Base-by-base conservation (phyloP, 2,329 filamentous ascomycete genomes). In the Epicoccum sorghinum region DNA sequence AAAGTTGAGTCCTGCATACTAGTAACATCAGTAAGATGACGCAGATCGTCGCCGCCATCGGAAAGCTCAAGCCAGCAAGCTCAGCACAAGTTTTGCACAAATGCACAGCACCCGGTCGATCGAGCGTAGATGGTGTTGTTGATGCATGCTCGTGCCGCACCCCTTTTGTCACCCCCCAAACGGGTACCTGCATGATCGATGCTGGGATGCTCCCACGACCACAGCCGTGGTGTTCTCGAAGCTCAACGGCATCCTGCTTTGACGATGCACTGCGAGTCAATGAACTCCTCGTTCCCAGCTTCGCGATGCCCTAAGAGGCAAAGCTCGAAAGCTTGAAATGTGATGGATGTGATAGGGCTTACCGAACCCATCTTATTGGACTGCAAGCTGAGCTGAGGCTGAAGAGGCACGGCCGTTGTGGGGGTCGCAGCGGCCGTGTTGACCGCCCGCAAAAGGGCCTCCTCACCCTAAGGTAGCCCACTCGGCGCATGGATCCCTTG, bases 131-230 rank as follows among this genome's bases (percentile, higher is more conserved):
- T 27, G 12, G 13, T 45, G 23, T 24, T 12, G 23, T 38, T 22
- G 18, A 14, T 29, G 40, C 40, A 42, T 22, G 48, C 50, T 50
- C 46, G 45, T 54, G 46, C 45, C 41, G 29, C 7, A 32, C 39
- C 24, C 38, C 42, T 24, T 24, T 7, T 12, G 51, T 54, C 33
- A 36, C 46, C 36, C 52, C 29, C 45, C 52, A 49, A 45, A 49
- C 52, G 52, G 52, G 52, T 55, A 55, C 52, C 52, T 55, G 52
- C 52, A 55, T 55, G 52, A 55, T 55, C 52, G 52, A 41, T 49
- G 52, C 52, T 55, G 46, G 52, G 52, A 37, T 55, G 36, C n/a
- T 18, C 23, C n/a, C 1, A n/a, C 32, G 10, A 29, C 27, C 40
- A n/a, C 37, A n/a, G 9, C 41, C 32, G n/a, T 9, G 25, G 35